Conservation (phyloP, 208 protist genomes). For the Phytomonas sp. region DNA sequence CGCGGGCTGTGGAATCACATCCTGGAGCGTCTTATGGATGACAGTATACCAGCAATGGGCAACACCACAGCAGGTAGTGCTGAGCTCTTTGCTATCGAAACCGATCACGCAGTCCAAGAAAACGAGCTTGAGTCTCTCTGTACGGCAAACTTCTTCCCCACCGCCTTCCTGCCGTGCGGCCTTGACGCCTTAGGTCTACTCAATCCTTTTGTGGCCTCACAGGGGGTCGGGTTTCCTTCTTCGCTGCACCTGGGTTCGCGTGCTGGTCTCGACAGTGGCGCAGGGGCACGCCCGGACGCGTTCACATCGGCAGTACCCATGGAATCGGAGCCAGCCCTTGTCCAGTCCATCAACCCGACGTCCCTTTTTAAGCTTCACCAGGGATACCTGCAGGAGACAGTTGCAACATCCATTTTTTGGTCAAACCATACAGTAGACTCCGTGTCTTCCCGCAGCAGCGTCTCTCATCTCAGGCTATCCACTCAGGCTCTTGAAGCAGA, state of each 20-base stretch:
- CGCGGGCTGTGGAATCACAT: constrained; percentile 36
- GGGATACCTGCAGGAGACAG: constrained; percentile 27
- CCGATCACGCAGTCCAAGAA: not conserved
- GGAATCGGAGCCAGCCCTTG: not conserved
- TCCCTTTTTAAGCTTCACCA: constrained; percentile 23
- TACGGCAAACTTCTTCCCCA: constrained; percentile 46
- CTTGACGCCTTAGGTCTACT: constrained; percentile 50
- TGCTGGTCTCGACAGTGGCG: not conserved
- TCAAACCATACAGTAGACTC: not conserved
- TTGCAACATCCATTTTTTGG: constrained; percentile 4
- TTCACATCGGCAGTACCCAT: not conserved
- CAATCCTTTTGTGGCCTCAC: constrained; percentile 38
- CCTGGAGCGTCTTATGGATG: constrained; percentile 13
- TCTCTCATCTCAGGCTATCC: not conserved
- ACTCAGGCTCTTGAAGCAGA: not conserved
- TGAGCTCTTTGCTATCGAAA: not conserved
- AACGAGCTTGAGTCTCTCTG: constrained; percentile 19
- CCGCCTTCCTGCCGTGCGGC: constrained; percentile 59
- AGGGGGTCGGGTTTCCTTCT: constrained; percentile 7
- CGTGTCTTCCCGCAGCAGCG: not conserved
- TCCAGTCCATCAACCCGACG: not conserved
- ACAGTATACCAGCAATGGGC: not conserved
- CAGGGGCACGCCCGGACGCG: not conserved
- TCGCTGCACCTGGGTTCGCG: not conserved
- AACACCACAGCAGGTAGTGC: not conserved